phyloP scores from a whole-genome alignment of 2,329 filamentous ascomycete genomes.

The Colletotrichum liriopes region DNA sequence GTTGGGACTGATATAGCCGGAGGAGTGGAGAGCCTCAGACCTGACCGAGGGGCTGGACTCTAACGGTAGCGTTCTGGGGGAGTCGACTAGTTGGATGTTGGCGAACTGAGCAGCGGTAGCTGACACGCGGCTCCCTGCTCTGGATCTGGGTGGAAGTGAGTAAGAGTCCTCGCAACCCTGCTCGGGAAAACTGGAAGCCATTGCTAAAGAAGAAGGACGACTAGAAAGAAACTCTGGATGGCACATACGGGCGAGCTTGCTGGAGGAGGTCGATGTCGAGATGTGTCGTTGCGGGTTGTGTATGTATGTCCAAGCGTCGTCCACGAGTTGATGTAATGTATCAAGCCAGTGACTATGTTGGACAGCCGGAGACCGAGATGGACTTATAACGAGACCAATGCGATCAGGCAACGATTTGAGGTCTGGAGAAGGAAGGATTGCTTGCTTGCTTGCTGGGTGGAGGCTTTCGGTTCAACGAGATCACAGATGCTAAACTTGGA shows the following conservation, averaged over 20 bases:
- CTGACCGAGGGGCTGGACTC: constrained; percentile 46
- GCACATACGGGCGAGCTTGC: constrained; percentile 47
- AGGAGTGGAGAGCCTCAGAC: constrained; percentile 46
- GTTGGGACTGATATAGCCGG: constrained; percentile 49
- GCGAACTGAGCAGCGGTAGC: constrained; percentile 48
- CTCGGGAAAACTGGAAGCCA: constrained; percentile 49
- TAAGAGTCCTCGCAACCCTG: constrained; percentile 50
- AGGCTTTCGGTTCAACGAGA: constrained; percentile 42
- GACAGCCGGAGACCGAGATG: constrained; percentile 16
- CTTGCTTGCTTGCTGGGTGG: constrained; percentile 40
- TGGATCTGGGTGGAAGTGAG: constrained; percentile 55
- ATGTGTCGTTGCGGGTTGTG: constrained; percentile 20
- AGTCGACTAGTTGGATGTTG: constrained; percentile 48
- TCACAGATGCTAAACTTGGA: constrained; percentile 45
- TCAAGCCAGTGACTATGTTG: constrained; percentile 37
- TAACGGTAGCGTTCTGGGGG: constrained; percentile 45
- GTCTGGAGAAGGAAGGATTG: constrained; percentile 42
- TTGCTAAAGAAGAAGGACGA: constrained; percentile 47
- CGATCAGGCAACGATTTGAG: constrained; percentile 37
- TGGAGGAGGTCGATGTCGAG: constrained; percentile 22
- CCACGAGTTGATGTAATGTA: constrained; percentile 24
- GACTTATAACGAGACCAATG: constrained; percentile 40
- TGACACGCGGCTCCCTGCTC: constrained; percentile 50
- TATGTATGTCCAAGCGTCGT: constrained; percentile 36
- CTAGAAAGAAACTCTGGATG: constrained; percentile 47